Base-by-base conservation (phyloP, 1,284 basidiomycete species). In the Kalmanozyma brasiliensis region DNA sequence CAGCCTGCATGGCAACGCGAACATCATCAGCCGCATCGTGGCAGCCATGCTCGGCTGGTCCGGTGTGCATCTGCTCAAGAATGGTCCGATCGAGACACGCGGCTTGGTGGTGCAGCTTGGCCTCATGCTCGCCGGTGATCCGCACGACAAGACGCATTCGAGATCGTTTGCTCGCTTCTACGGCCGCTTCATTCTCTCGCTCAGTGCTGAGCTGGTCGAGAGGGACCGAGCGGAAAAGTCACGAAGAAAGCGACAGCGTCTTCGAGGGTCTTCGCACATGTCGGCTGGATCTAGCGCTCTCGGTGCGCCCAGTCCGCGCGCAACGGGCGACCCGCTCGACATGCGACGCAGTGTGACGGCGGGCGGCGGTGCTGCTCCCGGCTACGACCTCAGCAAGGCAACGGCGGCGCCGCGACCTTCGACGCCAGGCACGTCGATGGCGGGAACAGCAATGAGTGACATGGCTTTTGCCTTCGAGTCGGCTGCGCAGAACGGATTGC, bases 21-120 rank as follows among this genome's bases (percentile, higher is more conserved):
- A 63, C 14, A 59, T 55, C 9, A 22, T 63, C 48, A 69, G 66
- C 24, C 47, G 66, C 14, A 69, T 69, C 37, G 52, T 63, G 4
- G 38, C 66, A 10, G 66, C 66, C 33, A 69, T 69, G 66, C 26
- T 69, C 20, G 66, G 60, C 8, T 69, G 66, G 66, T 69, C 66
- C 3, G 66, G 66, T 32, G 66, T 69, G 8, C 66, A 69, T 34
- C 29, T 69, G 38, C 56, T 69, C 43, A 69, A 69, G 49, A 69
- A 69, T 30, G 66, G 66, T 2, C 66, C 66, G 8, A 69, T 69
- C 41, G 66, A 69, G 19, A 69, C 66, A 3, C 60, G 66, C 16
- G 66, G 60, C 2, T 45, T 69, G 51, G 66, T 69, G 40, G 66
- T 69, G n/a, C 60, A 55, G 48, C 52, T 69, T 6, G 66, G 66